Conservation (phyloP, 1,284 basidiomycete genomes). For the Cutaneotrichosporon cutaneum region DNA sequence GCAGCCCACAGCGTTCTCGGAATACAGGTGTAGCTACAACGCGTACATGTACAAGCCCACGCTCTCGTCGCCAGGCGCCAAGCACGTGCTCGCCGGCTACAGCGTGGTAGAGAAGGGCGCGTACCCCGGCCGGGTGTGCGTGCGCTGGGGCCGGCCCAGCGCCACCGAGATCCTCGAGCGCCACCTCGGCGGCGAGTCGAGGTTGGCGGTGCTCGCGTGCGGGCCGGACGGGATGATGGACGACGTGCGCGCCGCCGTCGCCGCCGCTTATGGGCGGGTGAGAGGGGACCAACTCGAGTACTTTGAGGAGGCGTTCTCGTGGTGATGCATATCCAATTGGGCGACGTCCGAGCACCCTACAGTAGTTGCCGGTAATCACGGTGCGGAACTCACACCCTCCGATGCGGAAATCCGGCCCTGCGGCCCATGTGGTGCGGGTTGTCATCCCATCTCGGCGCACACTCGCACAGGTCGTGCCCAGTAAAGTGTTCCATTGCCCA, state of each 20-base stretch:
- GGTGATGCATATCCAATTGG: slow-evolving; percentile 4
- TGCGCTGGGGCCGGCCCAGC: slow-evolving; percentile 27
- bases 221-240: slow-evolving; percentile 40
- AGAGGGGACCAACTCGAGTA: slow-evolving; percentile 28
- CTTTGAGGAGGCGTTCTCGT: slow-evolving; percentile 21
- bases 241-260: slow-evolving; percentile 30
- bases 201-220: slow-evolving; percentile 35
- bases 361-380: background rate
- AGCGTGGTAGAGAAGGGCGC: background rate
- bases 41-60: background rate
- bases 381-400: background rate
- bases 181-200: slow-evolving; percentile 17
- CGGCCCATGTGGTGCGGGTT: background rate
- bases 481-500: background rate
- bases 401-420: background rate
- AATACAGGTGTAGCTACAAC: background rate
- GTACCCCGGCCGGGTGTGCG: background rate
- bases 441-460: too few relatives aligned
- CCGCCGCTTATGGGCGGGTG: slow-evolving; percentile 26
- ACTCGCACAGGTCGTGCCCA: background rate
- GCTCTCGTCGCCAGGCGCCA: background rate
- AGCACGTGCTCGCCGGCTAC: background rate
- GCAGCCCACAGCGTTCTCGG: background rate
- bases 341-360: too few relatives aligned
- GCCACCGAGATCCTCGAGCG: slow-evolving; percentile 24